These are phyloP conservation scores for Pleurotus sapidus DNA, from an alignment of 768 basidiomycete genomes.

Conservation along the genomic window DNA sequence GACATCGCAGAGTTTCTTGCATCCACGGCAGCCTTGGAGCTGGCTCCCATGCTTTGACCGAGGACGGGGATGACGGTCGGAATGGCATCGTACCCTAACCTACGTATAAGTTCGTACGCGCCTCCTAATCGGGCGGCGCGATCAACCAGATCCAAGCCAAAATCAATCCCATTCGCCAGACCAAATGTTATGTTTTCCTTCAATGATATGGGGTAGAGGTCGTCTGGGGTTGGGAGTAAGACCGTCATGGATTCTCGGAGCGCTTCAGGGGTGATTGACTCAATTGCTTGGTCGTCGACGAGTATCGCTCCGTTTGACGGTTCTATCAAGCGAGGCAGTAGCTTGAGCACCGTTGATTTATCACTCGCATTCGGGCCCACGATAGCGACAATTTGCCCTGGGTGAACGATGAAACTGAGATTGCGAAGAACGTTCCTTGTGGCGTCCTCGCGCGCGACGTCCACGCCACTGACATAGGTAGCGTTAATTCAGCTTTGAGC, in stretches of 20 bases:
- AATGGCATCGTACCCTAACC: conserved; percentile 38
- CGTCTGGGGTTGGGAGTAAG: conserved; percentile 38
- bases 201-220: conserved; percentile 30
- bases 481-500: conserved; percentile 4
- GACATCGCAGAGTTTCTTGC: conserved; percentile 27
- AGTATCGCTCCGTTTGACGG: conserved; percentile 33
- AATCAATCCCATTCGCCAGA: conserved; percentile 8
- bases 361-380: conserved; percentile 46
- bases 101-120: conserved; percentile 35
- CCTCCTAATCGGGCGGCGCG: conserved; percentile 36
- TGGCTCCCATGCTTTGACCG: conserved; percentile 26
- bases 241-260: conserved; percentile 38
- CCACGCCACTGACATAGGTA: conserved; percentile 12
- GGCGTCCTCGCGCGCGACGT: conserved; percentile 7
- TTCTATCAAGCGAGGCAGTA: conserved; percentile 32
- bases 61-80: conserved; percentile 28
- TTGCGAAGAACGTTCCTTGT: conserved; percentile 21
- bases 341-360: conserved; percentile 40
- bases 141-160: conserved; percentile 20
- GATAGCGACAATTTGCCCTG: conserved; percentile 42
- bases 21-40: conserved; percentile 26
- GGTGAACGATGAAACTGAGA: conserved; percentile 33
- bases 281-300: conserved; percentile 35
- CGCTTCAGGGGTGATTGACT: conserved; percentile 24
- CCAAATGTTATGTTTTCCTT: conserved; percentile 37